A percentile compares a stretch with the other conserved stretches of the same genome.
phyloP scores from a whole-genome alignment of 2,329 filamentous ascomycete genomes.

The Pseudogymnoascus sp. region DNA sequence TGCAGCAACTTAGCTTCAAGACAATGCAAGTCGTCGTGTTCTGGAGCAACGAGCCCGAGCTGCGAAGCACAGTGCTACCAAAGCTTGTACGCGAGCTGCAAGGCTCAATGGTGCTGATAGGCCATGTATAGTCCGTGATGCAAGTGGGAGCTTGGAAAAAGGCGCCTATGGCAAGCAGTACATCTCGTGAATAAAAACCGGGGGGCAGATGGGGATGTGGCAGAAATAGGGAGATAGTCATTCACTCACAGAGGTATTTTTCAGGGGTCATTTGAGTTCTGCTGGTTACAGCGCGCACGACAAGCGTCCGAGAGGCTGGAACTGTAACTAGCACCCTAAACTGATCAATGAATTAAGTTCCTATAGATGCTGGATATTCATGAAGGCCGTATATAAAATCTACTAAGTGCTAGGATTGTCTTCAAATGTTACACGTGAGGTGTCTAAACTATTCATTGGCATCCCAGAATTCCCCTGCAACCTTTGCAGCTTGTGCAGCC shows the following conservation, averaged over 20 bases:
- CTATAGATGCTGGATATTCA: background rate
- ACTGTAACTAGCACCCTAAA: background rate
- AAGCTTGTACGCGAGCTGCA: background rate
- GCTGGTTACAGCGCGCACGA: background rate
- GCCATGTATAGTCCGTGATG: background rate
- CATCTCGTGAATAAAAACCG: background rate
- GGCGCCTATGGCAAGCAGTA: background rate
- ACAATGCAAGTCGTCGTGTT: background rate
- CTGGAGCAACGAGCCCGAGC: background rate
- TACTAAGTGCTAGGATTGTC: background rate
- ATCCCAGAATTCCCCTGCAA: conserved; percentile 12
- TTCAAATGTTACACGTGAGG: background rate
- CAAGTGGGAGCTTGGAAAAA: background rate
- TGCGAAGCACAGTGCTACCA: background rate
- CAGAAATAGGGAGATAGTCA: background rate
- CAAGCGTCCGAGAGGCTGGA: background rate
- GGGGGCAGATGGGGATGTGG: background rate
- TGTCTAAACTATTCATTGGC: background rate
- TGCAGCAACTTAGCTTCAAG: background rate
- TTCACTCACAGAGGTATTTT: background rate
- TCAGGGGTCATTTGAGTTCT: background rate
- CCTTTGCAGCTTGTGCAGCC: conserved; percentile 18
- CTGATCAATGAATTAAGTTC: background rate
- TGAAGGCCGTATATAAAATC: background rate
- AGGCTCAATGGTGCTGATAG: background rate